These are phyloP conservation scores for Pestalotiopsis sp. DNA, from an alignment of 2,329 filamentous ascomycete genomes.

Conservation along the genomic window DNA sequence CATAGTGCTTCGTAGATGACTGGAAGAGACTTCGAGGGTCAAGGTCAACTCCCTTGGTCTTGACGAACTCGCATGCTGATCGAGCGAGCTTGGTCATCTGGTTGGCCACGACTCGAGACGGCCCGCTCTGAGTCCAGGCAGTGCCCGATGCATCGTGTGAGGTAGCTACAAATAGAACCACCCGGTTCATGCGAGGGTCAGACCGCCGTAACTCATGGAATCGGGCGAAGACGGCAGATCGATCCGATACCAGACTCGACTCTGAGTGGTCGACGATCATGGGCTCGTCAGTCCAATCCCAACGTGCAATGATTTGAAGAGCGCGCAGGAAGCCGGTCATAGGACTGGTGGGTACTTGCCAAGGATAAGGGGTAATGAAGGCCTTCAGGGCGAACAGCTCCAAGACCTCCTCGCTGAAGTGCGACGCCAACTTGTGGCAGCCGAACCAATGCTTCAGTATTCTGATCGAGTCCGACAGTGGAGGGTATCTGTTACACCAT, in stretches of 20 bases:
- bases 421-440: conserved; percentile 75
- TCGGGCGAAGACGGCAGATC: conserved; percentile 66
- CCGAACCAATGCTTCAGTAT: conserved; percentile 90
- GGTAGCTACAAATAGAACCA: conserved; percentile 80
- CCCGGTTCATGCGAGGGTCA: conserved; percentile 85
- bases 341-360: conserved; percentile 74
- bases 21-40: conserved; percentile 68
- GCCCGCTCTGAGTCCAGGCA: conserved; percentile 73
- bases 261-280: conserved; percentile 77
- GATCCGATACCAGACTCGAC: conserved; percentile 63
- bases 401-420: conserved; percentile 79
- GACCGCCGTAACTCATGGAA: conserved; percentile 86
- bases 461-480: conserved; percentile 81
- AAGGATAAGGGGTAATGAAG: conserved; percentile 83
- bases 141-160: conserved; percentile 77
- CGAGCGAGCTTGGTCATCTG: conserved; percentile 82
- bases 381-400: conserved; percentile 79
- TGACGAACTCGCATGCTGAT: conserved; percentile 69
- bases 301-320: conserved; percentile 77
- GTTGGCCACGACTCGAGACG: conserved; percentile 80
- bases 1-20: conserved; percentile 76
- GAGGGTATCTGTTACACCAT: conserved; percentile 77
- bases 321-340: conserved; percentile 82
- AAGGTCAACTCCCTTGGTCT: conserved; percentile 53
- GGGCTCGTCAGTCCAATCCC: conserved; percentile 89